Evolutionary conservation across 306 rosid species (phyloP), one percentile per base, ranked within the genome.

Genomic region (Cicer cuneatum): DNA sequence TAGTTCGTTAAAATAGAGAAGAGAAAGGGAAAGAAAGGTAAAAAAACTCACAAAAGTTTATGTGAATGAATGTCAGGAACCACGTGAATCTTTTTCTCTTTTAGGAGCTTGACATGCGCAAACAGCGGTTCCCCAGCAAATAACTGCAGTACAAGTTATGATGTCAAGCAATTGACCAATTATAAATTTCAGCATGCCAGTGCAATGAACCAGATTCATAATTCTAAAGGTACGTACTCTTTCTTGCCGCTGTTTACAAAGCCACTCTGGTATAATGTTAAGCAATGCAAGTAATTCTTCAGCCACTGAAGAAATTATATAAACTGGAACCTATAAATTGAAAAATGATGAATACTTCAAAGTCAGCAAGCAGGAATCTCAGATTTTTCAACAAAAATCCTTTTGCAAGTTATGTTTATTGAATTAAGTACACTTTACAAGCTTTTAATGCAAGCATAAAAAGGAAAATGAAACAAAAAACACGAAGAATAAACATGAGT

Each of bases 261-360:
- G 85, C 98, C 96, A 93, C 73, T 93, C 98, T 15, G 98, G 96
- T 72, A 90, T 85, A 71, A 84, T 72, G 80, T 89, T 88, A 69
- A 87, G 86, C 70, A 83, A 85, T 66, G 93, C 86, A 76, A 93
- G 80, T 76, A 93, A 82, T 69, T 90, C 92, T 84, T 93, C 89
- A n/a, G 92, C 90, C 57, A 88, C 85, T 15, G 90, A 93, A 67
- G 97, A 93, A 70, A 93, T 84, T 15, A 93, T 80, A 83, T 84
- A 93, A 78, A 93, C 79, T 41, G 98, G 97, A 74, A 93, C 92
- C 98, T 93, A 78, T 73, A 87, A 73, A 76, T 18, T 40, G 41
- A 51, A 60, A 69, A 21, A 48, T 19, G 46, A 58, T 10, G 15
- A 77, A 47, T 47, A 69, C 38, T 45, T 53, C 72, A 76, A 35